phyloP scores from a whole-genome alignment of 345 rosid species.

The Lenwebbia sp. region DNA sequence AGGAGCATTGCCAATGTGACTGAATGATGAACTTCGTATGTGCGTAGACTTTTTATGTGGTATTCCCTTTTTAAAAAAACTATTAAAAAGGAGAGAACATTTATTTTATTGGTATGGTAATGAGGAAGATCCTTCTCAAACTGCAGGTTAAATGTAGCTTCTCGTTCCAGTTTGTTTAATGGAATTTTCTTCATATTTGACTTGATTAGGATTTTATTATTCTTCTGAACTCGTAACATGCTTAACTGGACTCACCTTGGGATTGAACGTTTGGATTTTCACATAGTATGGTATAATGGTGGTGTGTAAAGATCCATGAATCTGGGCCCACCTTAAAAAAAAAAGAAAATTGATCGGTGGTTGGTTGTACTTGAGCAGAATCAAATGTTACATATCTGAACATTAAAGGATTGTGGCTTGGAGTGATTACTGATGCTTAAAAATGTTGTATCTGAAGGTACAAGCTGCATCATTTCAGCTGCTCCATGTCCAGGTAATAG shows the following conservation, averaged over 20 bases:
- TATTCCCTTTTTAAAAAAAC: neutral
- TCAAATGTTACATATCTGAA: neutral
- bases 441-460: neutral
- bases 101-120: neutral
- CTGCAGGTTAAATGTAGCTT: neutral
- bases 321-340: neutral
- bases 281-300: neutral
- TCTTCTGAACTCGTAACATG: neutral
- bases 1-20: neutral
- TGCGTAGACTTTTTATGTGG: neutral
- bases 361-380: neutral
- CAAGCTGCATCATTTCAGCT: neutral
- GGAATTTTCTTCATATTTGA: neutral
- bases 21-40: neutral
- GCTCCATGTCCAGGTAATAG: neutral
- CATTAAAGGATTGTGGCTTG: neutral
- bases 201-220: neutral
- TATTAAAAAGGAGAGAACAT: neutral
- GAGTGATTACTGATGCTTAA: neutral
- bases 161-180: neutral
- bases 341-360: neutral
- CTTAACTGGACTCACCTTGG: neutral
- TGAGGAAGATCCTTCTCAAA: neutral
- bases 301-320: neutral
- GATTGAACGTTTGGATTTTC: neutral